Evolutionary conservation across 2,329 filamentous ascomycete species (phyloP).

Genomic region (Alternaria conjuncta): DNA sequence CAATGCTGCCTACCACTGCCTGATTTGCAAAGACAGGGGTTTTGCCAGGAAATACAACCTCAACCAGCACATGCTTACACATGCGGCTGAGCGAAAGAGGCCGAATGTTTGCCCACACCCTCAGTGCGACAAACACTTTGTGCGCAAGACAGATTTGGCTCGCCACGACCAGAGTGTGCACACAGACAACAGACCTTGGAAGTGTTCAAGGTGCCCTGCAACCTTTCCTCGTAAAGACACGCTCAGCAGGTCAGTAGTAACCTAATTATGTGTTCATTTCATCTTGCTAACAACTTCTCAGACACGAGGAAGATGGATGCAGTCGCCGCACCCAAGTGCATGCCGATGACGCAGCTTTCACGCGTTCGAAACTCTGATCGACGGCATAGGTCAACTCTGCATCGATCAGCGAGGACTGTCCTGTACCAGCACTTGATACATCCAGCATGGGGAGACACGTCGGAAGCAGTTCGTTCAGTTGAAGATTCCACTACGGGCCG

Average conservation of each 20-base stretch:
- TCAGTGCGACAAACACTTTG: conserved; percentile 77
- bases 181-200: conserved; percentile 72
- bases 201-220: conserved; percentile 73
- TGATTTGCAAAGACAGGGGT: conserved; percentile 72
- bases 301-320: conserved; percentile 79
- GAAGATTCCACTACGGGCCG: not conserved
- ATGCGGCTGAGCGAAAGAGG: conserved; percentile 75
- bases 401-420: not conserved
- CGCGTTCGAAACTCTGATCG: conserved; percentile 13
- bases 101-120: conserved; percentile 70
- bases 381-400: not conserved
- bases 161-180: conserved; percentile 70
- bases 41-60: conserved; percentile 88
- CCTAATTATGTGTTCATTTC: not conserved
- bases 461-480: not conserved
- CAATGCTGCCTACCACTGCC: conserved; percentile 65
- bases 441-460: not conserved
- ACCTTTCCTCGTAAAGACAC: conserved; percentile 83
- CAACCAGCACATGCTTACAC: conserved; percentile 84
- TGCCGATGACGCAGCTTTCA: not conserved
- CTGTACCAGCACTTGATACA: not conserved
- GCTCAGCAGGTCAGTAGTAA: conserved; percentile 69
- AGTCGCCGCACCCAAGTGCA: conserved; percentile 59
- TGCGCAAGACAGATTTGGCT: conserved; percentile 78
- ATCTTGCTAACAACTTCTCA: conserved; percentile 47